These are phyloP conservation scores for Mucor sp. DNA, from an alignment of 371 early-diverging fungal genomes.

Conservation along the genomic window DNA sequence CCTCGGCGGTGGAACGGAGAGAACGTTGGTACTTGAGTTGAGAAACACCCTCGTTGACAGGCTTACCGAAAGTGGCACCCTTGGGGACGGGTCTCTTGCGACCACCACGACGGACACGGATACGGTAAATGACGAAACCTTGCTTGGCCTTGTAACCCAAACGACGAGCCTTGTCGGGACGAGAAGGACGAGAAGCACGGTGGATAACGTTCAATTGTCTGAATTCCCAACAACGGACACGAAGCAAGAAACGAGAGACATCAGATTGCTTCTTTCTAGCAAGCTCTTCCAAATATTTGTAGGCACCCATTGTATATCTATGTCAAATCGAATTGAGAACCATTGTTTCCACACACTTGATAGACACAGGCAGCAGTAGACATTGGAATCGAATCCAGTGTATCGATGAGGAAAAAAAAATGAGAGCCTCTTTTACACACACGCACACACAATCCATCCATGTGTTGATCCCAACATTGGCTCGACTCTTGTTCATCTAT, in stretches of 20 bases:
- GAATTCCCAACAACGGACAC: constrained; percentile 97
- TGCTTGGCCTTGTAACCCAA: constrained; percentile 99
- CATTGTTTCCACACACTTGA: not conserved
- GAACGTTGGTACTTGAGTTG: constrained; percentile 97
- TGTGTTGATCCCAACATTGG: not conserved
- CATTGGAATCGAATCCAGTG: not conserved
- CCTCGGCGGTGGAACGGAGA: constrained; percentile 94
- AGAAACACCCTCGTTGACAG: constrained; percentile 95
- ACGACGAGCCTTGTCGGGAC: constrained; percentile 99
- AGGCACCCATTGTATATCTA: constrained; percentile 55
- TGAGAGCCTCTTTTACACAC: no score
- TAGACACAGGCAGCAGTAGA: not conserved
- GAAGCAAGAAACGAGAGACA: constrained; percentile 97
- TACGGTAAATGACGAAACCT: constrained; percentile 97
- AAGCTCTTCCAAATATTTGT: constrained; percentile 97
- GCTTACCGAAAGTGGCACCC: constrained; percentile 99
- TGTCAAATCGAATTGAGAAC: not conserved
- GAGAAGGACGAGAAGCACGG: constrained; percentile 97
- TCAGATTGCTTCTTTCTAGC: constrained; percentile 99
- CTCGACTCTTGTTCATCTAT: not conserved
- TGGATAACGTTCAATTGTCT: constrained; percentile 96
- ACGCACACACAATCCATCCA: not conserved
- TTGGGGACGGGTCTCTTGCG: constrained; percentile 96
- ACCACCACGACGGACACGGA: constrained; percentile 98
- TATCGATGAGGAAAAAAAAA: not conserved